Evolutionary conservation across 208 protist genomes (phyloP), one percentile per base, ranked within the genome.

Genomic region (Acanthamoeba divionensis): DNA sequence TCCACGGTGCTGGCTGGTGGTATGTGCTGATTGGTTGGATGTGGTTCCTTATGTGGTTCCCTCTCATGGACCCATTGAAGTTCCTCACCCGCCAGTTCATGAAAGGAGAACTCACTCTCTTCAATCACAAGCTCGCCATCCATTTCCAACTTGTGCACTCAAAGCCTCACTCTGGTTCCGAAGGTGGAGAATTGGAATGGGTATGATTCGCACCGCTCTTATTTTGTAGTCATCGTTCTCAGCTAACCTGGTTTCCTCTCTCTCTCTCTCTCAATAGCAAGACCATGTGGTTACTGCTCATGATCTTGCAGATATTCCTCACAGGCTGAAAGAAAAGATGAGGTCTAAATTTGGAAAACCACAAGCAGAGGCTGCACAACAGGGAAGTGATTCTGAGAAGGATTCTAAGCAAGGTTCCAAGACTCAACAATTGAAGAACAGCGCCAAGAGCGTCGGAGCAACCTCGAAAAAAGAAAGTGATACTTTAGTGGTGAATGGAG

Each of bases 11-110:
- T 5, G 91, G 92, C 55, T 95, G 93, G 93, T 73, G 87, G 24
- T 95, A 79, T 57, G 94, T 88, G 3, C 36, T 95, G 1, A 33
- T 91, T 18, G 88, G 69, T 1, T 95, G 94, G 93, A 83, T 95
- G 7, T 95, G 91, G 92, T 91, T 29, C 67, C 24, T 95, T 9
- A 36, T 95, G 2, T 95, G 92, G 92, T 94, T 63, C 47, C 29
- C 18, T n/a, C 71, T 33, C 26, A 82, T 82, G 71, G 71, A 82
- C 47, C 31, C 62, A 45, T 45, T 82, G 31, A 82, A 82, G 47
- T 82, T 82, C n/a, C 48, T 82, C 0, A 52, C 62, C 9, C 71
- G 71, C 18, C 36, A 45, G 5, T 15, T 82, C 33, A 82, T 82
- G 71, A 45, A 52, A 29, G 71, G 71, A 3, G 71, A 82, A 36